These are phyloP conservation scores for Aspergillus clavatus DNA, from an alignment of 2,329 filamentous ascomycete genomes.

Conservation along the genomic window DNA sequence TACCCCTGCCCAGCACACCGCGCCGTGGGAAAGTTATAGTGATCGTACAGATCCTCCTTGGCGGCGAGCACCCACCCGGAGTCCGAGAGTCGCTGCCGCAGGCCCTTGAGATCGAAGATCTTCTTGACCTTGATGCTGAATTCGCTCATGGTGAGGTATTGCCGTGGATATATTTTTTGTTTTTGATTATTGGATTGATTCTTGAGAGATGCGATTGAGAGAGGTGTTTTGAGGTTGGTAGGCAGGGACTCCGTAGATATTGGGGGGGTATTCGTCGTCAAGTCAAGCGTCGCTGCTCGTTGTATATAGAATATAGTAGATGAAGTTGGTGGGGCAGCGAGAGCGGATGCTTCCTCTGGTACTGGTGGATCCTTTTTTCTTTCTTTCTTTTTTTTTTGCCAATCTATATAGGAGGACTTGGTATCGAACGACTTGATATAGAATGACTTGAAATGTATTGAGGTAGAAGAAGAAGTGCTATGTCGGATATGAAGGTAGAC, in stretches of 20 bases:
- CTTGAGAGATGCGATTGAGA: neutral
- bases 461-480: neutral
- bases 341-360: too few relatives aligned
- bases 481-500: neutral
- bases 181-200: neutral
- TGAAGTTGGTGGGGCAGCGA: too few relatives aligned
- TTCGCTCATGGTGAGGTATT: neutral
- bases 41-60: constrained; percentile 15
- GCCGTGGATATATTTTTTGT: too few relatives aligned
- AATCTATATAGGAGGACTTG: too few relatives aligned
- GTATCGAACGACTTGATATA: too few relatives aligned
- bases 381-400: too few relatives aligned
- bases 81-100: neutral
- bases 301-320: too few relatives aligned
- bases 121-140: neutral
- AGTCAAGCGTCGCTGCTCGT: too few relatives aligned
- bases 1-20: constrained; percentile 15
- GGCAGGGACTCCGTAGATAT: too few relatives aligned
- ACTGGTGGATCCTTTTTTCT: too few relatives aligned
- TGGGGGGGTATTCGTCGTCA: too few relatives aligned
- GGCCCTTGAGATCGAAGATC: neutral
- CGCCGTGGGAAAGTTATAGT: constrained; percentile 19
- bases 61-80: constrained; percentile 13
- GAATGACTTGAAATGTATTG: too few relatives aligned
- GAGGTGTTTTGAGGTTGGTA: neutral